Conservation (phyloP, 306 rosid species). For the Betula pendula region DNA sequence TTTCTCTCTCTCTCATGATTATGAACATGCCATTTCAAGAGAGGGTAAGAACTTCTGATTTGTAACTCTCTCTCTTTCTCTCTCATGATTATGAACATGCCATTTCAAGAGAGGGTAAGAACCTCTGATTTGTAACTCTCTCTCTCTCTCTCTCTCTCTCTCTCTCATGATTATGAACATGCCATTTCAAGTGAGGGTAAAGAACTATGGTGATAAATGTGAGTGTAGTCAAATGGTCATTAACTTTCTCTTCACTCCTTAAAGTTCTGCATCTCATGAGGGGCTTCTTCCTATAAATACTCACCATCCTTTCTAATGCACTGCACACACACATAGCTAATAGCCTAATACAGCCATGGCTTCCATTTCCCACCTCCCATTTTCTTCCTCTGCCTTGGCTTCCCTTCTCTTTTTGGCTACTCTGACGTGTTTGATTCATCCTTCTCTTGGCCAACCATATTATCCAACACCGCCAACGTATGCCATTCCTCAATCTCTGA, state of each 20-base stretch:
- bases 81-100: neutral
- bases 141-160: no score
- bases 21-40: no score
- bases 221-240: neutral
- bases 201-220: neutral
- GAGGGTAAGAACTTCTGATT: no score
- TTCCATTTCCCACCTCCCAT: neutral
- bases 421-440: neutral
- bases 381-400: slow-evolving; percentile 3
- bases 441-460: neutral
- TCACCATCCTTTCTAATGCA: neutral
- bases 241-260: neutral
- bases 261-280: neutral
- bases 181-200: neutral
- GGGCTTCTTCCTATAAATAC: neutral
- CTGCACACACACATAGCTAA: neutral
- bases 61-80: no score
- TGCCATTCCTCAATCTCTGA: neutral
- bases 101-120: neutral
- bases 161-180: neutral
- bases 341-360: neutral
- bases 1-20: neutral
- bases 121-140: no score
- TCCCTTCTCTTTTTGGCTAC: neutral
- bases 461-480: neutral